Conservation (phyloP, 805 yeast genomes). For the Allodekkera sacchari region DNA sequence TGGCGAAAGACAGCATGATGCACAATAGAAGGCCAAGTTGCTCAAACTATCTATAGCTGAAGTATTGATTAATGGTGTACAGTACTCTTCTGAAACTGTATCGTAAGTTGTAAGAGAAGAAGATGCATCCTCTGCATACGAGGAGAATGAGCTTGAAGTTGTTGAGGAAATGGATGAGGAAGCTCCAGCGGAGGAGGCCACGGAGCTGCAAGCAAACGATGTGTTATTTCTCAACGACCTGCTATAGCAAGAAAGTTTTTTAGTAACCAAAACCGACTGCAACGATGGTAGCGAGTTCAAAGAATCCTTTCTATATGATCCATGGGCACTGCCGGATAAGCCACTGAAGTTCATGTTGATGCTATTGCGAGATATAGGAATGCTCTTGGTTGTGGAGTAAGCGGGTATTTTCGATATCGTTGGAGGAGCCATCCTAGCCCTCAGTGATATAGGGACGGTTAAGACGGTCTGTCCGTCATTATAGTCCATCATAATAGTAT, state of each 20-base stretch:
- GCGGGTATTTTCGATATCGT: too few relatives aligned
- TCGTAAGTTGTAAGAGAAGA: not conserved
- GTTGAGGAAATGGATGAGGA: not conserved
- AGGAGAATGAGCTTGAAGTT: not conserved
- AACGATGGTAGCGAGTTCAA: slow-evolving; percentile 1
- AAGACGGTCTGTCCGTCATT: too few relatives aligned
- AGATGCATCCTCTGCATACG: too few relatives aligned
- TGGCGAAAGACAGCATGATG: slow-evolving; percentile 1
- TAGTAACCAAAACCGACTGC: not conserved
- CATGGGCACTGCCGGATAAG: not conserved
- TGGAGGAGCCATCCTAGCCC: too few relatives aligned
- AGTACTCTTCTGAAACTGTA: not conserved
- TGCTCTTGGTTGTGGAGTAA: too few relatives aligned
- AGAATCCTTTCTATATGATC: not conserved
- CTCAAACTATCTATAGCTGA: not conserved
- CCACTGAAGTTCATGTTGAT: not conserved
- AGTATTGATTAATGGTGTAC: not conserved
- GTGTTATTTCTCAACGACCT: slow-evolving; percentile 1
- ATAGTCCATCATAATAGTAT: too few relatives aligned
- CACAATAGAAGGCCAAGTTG: too few relatives aligned
- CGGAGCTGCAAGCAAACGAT: not conserved
- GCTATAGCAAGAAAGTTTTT: slow-evolving; percentile 2
- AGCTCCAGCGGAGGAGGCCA: not conserved
- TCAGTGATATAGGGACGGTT: too few relatives aligned
- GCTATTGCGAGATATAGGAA: too few relatives aligned